These are phyloP conservation scores for Alnus glutinosa DNA, from an alignment of 306 rosid genomes.

Conservation along the genomic window DNA sequence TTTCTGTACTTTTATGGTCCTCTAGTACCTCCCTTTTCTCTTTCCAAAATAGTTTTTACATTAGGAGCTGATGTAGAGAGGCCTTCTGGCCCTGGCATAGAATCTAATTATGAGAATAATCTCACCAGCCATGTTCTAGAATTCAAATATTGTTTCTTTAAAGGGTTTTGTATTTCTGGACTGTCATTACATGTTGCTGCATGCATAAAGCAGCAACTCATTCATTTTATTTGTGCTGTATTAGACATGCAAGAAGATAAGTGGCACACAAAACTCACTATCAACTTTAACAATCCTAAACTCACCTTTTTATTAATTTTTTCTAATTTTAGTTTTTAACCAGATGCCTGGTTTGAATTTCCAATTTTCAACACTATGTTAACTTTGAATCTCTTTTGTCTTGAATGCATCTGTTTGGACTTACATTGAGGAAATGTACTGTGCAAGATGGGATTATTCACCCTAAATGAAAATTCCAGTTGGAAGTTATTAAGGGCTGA, in stretches of 20 bases:
- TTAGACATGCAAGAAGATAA: not conserved
- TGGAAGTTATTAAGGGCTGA: not conserved
- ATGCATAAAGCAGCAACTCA: not conserved
- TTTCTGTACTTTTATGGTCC: too few relatives aligned
- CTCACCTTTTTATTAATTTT: too few relatives aligned
- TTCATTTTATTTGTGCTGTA: not conserved
- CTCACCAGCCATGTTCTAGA: not conserved
- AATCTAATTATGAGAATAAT: not conserved
- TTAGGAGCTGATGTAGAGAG: not conserved
- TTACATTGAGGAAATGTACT: not conserved
- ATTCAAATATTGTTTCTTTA: not conserved
- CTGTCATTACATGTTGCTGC: not conserved
- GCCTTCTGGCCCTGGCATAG: not conserved
- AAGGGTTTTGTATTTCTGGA: not conserved
- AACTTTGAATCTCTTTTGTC: not conserved
- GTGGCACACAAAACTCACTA: too few relatives aligned
- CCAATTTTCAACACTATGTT: too few relatives aligned
- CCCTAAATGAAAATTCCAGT: not conserved
- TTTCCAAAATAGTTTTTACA: not conserved
- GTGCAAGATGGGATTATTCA: not conserved
- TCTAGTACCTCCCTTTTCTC: not conserved
- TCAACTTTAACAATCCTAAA: too few relatives aligned
- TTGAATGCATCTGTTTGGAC: conserved; percentile 3
- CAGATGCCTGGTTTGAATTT: conserved; percentile 1
- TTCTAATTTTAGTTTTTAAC: not conserved